These are phyloP conservation scores for Coemansia asiatica DNA, from an alignment of 192 early-diverging fungal species.

Conservation along the genomic window DNA sequence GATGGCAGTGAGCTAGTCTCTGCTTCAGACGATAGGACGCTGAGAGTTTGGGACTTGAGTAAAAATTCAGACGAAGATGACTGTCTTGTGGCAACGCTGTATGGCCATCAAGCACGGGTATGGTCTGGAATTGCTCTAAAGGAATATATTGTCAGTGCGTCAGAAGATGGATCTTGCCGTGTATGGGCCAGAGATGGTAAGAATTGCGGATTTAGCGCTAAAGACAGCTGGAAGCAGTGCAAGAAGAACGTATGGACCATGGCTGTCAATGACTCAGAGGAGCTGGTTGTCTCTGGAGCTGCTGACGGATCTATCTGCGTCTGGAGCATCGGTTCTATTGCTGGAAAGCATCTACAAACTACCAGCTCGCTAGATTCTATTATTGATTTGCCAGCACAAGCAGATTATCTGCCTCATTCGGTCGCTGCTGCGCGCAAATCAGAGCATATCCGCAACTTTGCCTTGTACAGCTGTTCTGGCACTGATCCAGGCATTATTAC, in stretches of 20 bases:
- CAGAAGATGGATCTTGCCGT: constrained; percentile 78
- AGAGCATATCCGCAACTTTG: constrained; percentile 58
- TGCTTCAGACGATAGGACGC: constrained; percentile 82
- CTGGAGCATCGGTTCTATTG: constrained; percentile 57
- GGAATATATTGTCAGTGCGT: constrained; percentile 63
- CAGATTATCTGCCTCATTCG: constrained; percentile 20
- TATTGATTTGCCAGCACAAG: constrained; percentile 12
- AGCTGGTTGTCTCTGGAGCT: constrained; percentile 71
- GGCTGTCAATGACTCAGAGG: constrained; percentile 58
- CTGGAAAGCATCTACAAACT: constrained; percentile 11
- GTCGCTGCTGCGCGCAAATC: background rate
- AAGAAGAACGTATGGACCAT: constrained; percentile 82
- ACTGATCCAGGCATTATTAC: constrained; percentile 16
- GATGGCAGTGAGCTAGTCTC: constrained; percentile 62
- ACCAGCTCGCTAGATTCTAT: constrained; percentile 27
- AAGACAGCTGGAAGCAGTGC: constrained; percentile 53
- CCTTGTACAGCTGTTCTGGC: constrained; percentile 21
- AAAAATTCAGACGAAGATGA: background rate
- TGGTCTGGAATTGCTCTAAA: constrained; percentile 74
- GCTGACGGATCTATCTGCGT: constrained; percentile 77
- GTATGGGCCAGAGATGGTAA: constrained; percentile 59
- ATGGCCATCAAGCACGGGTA: constrained; percentile 75
- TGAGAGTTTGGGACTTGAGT: constrained; percentile 64
- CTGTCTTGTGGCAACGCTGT: constrained; percentile 36
- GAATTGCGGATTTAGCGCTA: background rate